These are phyloP conservation scores for Thelonectria blattea DNA, from an alignment of 2,329 filamentous ascomycete species.

Conservation along the genomic window DNA sequence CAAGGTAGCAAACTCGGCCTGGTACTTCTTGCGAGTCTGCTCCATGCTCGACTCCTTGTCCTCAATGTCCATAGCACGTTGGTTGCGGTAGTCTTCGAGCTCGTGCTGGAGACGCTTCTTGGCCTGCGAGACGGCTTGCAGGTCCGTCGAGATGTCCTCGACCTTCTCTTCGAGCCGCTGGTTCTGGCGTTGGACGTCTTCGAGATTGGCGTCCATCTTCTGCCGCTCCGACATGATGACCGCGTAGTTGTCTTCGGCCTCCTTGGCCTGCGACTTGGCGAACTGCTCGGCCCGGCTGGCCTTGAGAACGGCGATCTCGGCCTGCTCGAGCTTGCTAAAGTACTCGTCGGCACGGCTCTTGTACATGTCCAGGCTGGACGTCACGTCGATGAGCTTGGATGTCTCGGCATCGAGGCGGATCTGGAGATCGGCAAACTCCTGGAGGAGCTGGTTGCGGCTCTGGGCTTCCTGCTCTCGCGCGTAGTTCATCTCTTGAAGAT, in stretches of 20 bases:
- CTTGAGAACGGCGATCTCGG: conserved; percentile 93
- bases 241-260: conserved; percentile 90
- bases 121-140: conserved; percentile 82
- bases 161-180: conserved; percentile 90
- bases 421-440: conserved; percentile 93
- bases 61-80: conserved; percentile 94
- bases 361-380: conserved; percentile 84
- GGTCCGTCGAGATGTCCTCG: conserved; percentile 89
- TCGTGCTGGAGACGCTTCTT: conserved; percentile 97
- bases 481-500: conserved; percentile 79
- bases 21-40: conserved; percentile 97
- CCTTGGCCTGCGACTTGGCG: conserved; percentile 84
- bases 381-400: conserved; percentile 83
- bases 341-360: conserved; percentile 94
- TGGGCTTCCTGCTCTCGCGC: conserved; percentile 85
- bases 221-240: conserved; percentile 91
- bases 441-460: conserved; percentile 85
- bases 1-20: conserved; percentile 85
- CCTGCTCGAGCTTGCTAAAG: conserved; percentile 95
- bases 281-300: conserved; percentile 92
- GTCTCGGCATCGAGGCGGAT: conserved; percentile 90
- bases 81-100: conserved; percentile 94
- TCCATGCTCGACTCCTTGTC: conserved; percentile 97
- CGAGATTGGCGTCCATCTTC: conserved; percentile 84
- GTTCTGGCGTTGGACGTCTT: conserved; percentile 88